Evolutionary conservation across 257 asterid genomes (phyloP).

Genomic region (Pogostemon cablin): DNA sequence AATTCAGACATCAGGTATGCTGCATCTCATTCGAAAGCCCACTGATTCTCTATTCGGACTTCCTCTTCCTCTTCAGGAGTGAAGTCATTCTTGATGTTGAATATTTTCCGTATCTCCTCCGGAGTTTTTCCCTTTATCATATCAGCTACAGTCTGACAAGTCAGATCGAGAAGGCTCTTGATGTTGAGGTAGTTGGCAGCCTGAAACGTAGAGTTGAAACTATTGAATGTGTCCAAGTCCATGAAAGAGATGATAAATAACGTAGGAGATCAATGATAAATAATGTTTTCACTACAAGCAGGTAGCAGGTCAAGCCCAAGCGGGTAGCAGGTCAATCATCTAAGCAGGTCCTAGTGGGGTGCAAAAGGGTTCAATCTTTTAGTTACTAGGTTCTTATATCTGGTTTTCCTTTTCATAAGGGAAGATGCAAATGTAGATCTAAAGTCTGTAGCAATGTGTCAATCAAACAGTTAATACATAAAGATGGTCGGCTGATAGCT

Average conservation of each 20-base stretch:
- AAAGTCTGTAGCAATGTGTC: not conserved
- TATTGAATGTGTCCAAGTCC: not conserved
- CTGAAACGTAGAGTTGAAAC: constrained; percentile 25
- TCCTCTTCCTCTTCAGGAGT: constrained; percentile 51
- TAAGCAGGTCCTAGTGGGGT: too few species aligned
- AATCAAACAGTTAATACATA: not conserved
- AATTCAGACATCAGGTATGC: not conserved
- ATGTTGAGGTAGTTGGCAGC: constrained; percentile 57
- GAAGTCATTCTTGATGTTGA: constrained; percentile 47
- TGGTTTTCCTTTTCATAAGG: not conserved
- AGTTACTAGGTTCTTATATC: not conserved
- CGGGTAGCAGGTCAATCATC: too few species aligned
- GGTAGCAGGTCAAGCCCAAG: too few species aligned
- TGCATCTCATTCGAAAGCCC: constrained; percentile 47
- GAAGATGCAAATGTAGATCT: not conserved
- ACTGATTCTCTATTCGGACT: constrained; percentile 46
- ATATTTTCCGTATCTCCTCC: constrained; percentile 43
- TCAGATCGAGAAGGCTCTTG: constrained; percentile 52
- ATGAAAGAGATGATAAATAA: not conserved
- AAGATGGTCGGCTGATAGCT: not conserved
- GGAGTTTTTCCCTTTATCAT: constrained; percentile 54
- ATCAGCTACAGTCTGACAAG: constrained; percentile 55
- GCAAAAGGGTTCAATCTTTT: not conserved
- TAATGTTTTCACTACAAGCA: not conserved
- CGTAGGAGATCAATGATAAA: not conserved